Evolutionary conservation across 2,329 filamentous ascomycete species (phyloP), one percentile per base, ranked within the genome.

Genomic region (Exophiala alcalophila): DNA sequence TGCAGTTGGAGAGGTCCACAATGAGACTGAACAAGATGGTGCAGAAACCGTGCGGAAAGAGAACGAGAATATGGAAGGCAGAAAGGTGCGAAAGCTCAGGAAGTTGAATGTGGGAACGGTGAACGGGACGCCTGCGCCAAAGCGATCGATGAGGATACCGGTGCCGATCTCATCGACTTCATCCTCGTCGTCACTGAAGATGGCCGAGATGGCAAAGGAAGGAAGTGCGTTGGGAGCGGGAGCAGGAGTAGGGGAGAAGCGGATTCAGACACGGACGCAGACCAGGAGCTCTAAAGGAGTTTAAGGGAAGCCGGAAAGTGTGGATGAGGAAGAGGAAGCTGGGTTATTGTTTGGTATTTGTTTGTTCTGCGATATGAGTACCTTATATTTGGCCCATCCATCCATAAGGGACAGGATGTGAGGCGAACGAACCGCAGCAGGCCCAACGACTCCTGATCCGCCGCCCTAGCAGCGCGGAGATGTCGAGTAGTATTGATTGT

Each of bases 81-180:
- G 25, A 27, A 51, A 51, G 34, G 47, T 56, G n/a, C 47, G 52
- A 4, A 39, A 40, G 27, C 31, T 53, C 11, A 43, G 52, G 25
- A 54, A 45, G 44, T 30, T 52, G 29, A 52, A 50, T 26, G 45
- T 30, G 18, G 53, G 53, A 7, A 44, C 35, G 1, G 36, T 43
- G 39, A 50, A 47, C 30, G 47, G 50, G 15, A 50, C 50, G n/a
- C 47, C 47, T 12, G 50, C 44, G 33, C 47, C 50, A 4, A 50
- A 50, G 24, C 41, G 32, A 27, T 43, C 41, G 11, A 45, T 39
- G 10, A 44, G 40, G 11, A 43, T 49, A 10, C 40, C 44, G 3
- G 32, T 53, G 11, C 37, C 49, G 11, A 27, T 38, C 9, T 30
- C 20, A 12, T 29, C 40, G 27, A 35, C 21, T 23, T 27, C 19